Conservation (phyloP, 768 basidiomycete species). For the Leucocoprinus leucothites region DNA sequence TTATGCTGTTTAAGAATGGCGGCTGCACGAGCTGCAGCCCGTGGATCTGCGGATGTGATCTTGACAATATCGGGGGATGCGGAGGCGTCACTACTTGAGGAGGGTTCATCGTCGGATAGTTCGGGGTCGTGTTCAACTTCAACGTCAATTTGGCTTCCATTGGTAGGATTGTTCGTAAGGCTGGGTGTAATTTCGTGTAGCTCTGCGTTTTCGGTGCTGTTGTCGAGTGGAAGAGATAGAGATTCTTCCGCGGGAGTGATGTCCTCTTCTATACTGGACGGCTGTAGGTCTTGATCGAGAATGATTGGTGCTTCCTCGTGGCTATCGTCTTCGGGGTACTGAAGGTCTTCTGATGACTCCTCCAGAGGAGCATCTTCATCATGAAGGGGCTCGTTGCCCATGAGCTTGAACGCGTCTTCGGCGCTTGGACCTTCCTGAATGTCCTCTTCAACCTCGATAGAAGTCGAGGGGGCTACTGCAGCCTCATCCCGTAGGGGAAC, state of each 20-base stretch:
- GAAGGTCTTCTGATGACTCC: background rate
- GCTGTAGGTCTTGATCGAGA: background rate
- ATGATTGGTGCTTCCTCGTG: background rate
- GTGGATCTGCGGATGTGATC: slow-evolving; percentile 81
- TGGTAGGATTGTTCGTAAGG: background rate
- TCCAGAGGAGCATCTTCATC: background rate
- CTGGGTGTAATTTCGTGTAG: background rate
- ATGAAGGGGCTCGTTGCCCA: background rate
- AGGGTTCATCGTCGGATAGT: slow-evolving; percentile 19
- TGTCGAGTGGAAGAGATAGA: background rate
- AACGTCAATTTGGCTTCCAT: background rate
- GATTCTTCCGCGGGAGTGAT: background rate
- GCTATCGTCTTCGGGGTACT: background rate
- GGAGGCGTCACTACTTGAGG: slow-evolving; percentile 27
- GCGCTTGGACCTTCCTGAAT: background rate
- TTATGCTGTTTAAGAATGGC: slow-evolving; percentile 92
- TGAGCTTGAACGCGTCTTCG: slow-evolving; percentile 7
- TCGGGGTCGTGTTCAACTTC: slow-evolving; percentile 9
- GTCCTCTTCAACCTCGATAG: background rate
- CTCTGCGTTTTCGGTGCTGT: background rate
- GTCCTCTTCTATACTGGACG: background rate
- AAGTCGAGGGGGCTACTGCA: background rate
- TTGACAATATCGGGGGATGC: slow-evolving; percentile 63
- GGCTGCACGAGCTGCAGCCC: slow-evolving; percentile 87
- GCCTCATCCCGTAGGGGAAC: slow-evolving; percentile 9